Evolutionary conservation across 2,329 filamentous ascomycete species (phyloP).

Genomic region (Fusarium cyanostomum): DNA sequence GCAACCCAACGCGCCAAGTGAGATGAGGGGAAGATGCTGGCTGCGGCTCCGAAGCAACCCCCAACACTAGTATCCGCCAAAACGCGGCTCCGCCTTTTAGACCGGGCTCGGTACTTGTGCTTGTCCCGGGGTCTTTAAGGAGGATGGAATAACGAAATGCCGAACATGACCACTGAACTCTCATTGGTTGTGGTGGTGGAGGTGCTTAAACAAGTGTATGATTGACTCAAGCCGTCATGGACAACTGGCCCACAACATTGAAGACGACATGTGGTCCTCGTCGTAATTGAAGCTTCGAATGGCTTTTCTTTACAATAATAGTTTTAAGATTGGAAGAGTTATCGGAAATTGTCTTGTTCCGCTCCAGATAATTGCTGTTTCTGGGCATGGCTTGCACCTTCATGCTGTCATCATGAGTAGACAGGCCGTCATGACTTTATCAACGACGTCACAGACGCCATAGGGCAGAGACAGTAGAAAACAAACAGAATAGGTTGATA

Average conservation of each 20-base stretch:
- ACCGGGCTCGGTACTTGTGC: no score
- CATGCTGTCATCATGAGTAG: constrained; percentile 39
- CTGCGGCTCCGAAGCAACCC: constrained; percentile 39
- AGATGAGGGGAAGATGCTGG: constrained; percentile 35
- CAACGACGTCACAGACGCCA: constrained; percentile 33
- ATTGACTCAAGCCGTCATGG: constrained; percentile 30
- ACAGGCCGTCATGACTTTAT: constrained; percentile 31
- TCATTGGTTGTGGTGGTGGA: no score
- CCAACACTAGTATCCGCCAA: constrained; percentile 33
- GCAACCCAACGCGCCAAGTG: constrained; percentile 2
- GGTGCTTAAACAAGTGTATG: no score
- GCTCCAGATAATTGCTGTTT: constrained; percentile 16
- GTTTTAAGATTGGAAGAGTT: not conserved
- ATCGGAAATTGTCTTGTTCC: constrained; percentile 11
- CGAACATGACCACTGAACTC: not conserved
- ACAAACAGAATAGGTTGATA: not conserved
- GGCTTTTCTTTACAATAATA: not conserved
- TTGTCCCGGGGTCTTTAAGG: no score
- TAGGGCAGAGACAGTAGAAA: constrained; percentile 16
- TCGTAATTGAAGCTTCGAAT: constrained; percentile 2
- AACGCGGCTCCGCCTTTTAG: constrained; percentile 42
- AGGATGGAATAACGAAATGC: constrained; percentile 15
- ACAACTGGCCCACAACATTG: constrained; percentile 10
- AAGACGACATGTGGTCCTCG: not conserved
- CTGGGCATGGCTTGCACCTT: constrained; percentile 21